phyloP scores from a whole-genome alignment of 2,329 filamentous ascomycete species.

The Hypoxylon sp. region DNA sequence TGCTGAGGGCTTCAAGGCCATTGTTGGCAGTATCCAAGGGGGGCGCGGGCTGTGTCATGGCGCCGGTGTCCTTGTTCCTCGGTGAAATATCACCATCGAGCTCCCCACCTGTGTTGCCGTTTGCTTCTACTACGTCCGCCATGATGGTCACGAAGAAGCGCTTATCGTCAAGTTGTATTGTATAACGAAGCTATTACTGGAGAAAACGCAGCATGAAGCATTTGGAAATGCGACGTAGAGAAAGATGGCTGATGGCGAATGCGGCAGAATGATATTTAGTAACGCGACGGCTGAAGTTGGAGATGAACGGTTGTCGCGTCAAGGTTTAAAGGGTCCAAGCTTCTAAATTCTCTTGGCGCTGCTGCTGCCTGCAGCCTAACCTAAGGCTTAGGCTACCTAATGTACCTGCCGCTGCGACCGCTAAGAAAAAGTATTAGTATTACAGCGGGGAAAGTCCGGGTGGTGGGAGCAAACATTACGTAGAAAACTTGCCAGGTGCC shows the following conservation, averaged over 20 bases:
- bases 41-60: slow-evolving; percentile 50
- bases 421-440: no score
- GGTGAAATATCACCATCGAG: slow-evolving; percentile 51
- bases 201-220: background rate
- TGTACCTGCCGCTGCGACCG: no score
- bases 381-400: no score
- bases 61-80: slow-evolving; percentile 49
- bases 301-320: slow-evolving; percentile 30
- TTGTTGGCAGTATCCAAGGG: slow-evolving; percentile 51
- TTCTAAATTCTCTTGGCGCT: slow-evolving; percentile 8
- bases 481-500: no score
- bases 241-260: background rate
- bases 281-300: background rate
- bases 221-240: background rate
- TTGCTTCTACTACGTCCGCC: slow-evolving; percentile 42
- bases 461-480: no score
- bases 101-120: slow-evolving; percentile 39
- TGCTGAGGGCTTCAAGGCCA: slow-evolving; percentile 59
- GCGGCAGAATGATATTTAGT: background rate
- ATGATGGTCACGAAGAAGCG: slow-evolving; percentile 26
- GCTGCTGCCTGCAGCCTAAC: background rate
- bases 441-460: no score
- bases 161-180: background rate
- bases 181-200: background rate
- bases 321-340: slow-evolving; percentile 29